Evolutionary conservation across 2,329 filamentous ascomycete species (phyloP).

Genomic region (Beauveria sp.): DNA sequence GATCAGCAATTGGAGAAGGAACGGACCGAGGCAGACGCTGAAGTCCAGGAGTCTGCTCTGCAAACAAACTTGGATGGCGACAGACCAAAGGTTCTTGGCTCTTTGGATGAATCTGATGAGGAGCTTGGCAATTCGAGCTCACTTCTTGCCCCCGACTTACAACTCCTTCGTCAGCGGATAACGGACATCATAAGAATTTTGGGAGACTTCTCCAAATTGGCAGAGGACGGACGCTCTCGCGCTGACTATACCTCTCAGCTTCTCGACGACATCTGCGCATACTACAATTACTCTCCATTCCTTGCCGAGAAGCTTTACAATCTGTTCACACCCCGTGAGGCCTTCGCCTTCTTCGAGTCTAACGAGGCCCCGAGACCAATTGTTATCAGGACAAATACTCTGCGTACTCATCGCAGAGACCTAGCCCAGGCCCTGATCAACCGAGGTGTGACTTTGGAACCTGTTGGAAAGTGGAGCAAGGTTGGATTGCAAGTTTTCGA

Average conservation of each 20-base stretch:
- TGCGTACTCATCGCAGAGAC: conserved; percentile 67
- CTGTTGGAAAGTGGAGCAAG: conserved; percentile 97
- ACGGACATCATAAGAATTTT: conserved; percentile 89
- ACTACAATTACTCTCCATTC: conserved; percentile 93
- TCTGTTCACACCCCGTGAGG: conserved; percentile 86
- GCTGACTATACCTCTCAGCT: conserved; percentile 83
- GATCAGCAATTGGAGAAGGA: conserved; percentile 71
- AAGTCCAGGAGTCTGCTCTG: conserved; percentile 75
- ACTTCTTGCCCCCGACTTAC: conserved; percentile 76
- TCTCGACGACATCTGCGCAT: conserved; percentile 85
- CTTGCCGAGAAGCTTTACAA: conserved; percentile 94
- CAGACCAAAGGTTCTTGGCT: conserved; percentile 56
- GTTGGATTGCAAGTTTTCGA: conserved; percentile 96
- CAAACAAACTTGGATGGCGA: conserved; percentile 91
- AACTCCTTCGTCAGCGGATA: conserved; percentile 79
- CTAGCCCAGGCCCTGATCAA: conserved; percentile 92
- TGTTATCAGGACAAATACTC: conserved; percentile 93
- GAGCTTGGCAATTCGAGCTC: conserved; percentile 50
- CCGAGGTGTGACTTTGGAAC: conserved; percentile 90
- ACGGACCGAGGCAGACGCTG: conserved; percentile 73
- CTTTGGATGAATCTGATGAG: conserved; percentile 56
- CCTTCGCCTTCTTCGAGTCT: conserved; percentile 96
- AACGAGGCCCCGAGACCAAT: conserved; percentile 93
- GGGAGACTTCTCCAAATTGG: conserved; percentile 76
- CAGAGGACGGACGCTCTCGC: conserved; percentile 72